Percentiles rank a stretch among this genome's conserved stretches.
These are phyloP conservation scores for Penicillium thymicola DNA, from an alignment of 2,329 filamentous ascomycete genomes.

Conservation along the genomic window DNA sequence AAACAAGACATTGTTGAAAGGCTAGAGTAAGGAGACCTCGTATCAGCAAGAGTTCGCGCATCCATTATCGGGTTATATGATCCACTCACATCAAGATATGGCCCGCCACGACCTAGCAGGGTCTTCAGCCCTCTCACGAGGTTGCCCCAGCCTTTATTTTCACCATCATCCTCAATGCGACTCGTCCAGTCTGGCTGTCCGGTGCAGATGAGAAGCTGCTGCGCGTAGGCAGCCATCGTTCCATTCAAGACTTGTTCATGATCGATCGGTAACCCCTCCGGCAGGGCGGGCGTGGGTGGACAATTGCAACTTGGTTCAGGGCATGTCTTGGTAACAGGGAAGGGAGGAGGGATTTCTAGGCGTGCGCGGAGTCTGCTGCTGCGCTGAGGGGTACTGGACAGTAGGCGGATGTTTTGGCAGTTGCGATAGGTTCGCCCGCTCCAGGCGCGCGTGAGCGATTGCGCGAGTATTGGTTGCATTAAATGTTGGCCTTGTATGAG, in stretches of 20 bases:
- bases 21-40: conserved; percentile 49
- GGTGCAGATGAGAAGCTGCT: conserved; percentile 82
- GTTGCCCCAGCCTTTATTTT: conserved; percentile 44
- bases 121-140: conserved; percentile 65
- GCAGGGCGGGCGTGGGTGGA: conserved; percentile 67
- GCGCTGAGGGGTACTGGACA: conserved; percentile 24
- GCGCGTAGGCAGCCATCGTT: conserved; percentile 71
- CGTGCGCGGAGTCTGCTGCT: conserved; percentile 24
- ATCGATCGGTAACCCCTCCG: conserved; percentile 71
- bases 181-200: conserved; percentile 77
- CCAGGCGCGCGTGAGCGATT: conserved; percentile 15
- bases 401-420: conserved; percentile 10
- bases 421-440: conserved; percentile 7
- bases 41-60: not conserved
- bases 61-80: not conserved
- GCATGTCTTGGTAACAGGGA: conserved; percentile 56
- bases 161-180: conserved; percentile 76
- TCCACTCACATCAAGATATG: conserved; percentile 57
- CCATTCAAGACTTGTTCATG: conserved; percentile 66
- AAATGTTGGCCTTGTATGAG: not conserved
- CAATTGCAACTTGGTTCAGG: conserved; percentile 75
- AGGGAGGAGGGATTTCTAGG: conserved; percentile 39
- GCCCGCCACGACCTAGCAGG: conserved; percentile 63
- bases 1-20: conserved; percentile 76
- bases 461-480: conserved; percentile 19